Base-by-base conservation (phyloP, 768 basidiomycete genomes). In the Russula emetica region DNA sequence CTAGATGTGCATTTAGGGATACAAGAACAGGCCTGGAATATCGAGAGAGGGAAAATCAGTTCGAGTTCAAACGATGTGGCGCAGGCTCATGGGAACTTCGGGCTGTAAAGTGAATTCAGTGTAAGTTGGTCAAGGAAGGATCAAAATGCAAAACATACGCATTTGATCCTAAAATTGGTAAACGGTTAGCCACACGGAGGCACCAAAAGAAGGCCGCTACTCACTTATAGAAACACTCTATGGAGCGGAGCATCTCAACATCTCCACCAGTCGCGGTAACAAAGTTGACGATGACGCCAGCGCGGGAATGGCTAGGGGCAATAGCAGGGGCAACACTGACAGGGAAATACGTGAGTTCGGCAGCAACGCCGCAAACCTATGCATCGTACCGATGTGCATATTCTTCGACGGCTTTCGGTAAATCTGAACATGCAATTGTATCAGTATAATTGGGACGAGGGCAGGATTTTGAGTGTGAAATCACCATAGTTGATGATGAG, bases 161-260 rank as follows among this genome's bases (percentile, higher is more conserved):
- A 94, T 93, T 94, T 94, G 79, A 74, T 74, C 73, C 74, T 73
- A 61, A 18, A 34, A 60, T 36, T 56, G 13, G 34, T 51, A 30
- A 50, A 36, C 4, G 20, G 64, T 69, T 50, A 69, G 58, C 49
- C 34, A 22, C 20, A 18, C 11, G 44, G 44, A 45, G 30, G 11
- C 4, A 44, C 26, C 26, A 22, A 32, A 24, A 61, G 24, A 47
- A 34, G 16, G 44, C 28, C 61, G 20, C 49, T 28, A 58, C 83
- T 68, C 69, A 92, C 92, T 93, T 93, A 82, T 96, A 98, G 78
- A 94, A 96, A 82, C 94, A 96, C 80, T 98, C 96, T 81, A 98
- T 98, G 69, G 91, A 92, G 72, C 96, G 85, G 66, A 98, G 79
- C 94, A 98, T 97, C 78, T 98, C 96, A 60, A 98, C 95, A 74